A percentile compares a stretch with the other conserved stretches of the same genome.
Evolutionary conservation across 805 yeast species (phyloP).

Genomic region (Starmerella bombi): DNA sequence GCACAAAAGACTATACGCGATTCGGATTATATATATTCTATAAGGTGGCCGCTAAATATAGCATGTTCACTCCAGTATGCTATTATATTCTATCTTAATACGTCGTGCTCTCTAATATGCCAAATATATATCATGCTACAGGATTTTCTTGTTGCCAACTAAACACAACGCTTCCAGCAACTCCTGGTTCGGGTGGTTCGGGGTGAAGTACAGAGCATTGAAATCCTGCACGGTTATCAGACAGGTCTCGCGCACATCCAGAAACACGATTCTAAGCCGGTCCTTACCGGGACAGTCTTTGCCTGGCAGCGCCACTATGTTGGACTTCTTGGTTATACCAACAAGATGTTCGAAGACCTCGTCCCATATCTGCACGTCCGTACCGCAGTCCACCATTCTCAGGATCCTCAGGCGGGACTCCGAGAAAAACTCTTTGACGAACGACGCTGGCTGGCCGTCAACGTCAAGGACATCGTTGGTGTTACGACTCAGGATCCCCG

Average conservation of each 20-base stretch:
- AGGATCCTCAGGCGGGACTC: constrained; percentile 1
- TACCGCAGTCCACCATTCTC: constrained; percentile 9
- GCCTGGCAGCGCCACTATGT: neutral
- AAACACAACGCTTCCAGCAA: constrained; percentile 7
- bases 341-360: constrained; percentile 12
- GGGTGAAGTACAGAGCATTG: constrained; percentile 6
- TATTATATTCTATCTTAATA: no score
- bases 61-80: no score
- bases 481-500: constrained; percentile 7
- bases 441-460: constrained; percentile 6
- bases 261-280: constrained; percentile 6
- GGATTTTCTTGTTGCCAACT: neutral
- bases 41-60: no score
- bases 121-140: neutral
- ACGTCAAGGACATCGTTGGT: constrained; percentile 16
- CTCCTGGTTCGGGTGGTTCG: constrained; percentile 1
- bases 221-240: constrained; percentile 13
- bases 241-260: constrained; percentile 12
- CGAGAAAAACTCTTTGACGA: constrained; percentile 15
- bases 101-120: no score
- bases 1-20: no score
- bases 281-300: neutral
- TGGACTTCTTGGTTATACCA: constrained; percentile 1
- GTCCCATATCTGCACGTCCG: constrained; percentile 9
- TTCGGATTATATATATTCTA: no score